phyloP scores from a whole-genome alignment of 2,329 filamentous ascomycete species.

The Colletotrichum melonis region DNA sequence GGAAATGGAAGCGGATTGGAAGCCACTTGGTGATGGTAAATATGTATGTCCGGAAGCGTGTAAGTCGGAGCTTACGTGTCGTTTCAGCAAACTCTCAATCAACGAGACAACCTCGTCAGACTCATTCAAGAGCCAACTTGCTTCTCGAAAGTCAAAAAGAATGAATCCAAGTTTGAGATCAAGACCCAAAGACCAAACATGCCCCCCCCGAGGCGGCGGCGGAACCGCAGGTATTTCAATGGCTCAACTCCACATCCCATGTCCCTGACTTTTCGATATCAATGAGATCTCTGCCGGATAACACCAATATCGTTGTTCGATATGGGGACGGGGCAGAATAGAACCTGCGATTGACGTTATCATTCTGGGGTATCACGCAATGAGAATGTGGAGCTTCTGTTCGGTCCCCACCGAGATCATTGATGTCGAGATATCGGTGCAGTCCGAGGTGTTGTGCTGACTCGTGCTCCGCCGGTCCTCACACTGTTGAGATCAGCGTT shows the following conservation, averaged over 20 bases:
- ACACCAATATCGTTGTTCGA: conserved; percentile 4
- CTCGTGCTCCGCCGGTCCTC: not conserved
- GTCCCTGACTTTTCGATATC: not conserved
- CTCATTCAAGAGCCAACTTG: not conserved
- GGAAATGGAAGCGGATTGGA: not conserved
- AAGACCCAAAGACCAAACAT: not conserved
- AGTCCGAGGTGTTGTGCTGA: conserved; percentile 20
- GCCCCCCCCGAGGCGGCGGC: not conserved
- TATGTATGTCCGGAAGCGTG: not conserved
- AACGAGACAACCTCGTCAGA: not conserved
- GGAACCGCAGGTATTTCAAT: conserved; percentile 11
- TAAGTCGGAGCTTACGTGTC: not conserved
- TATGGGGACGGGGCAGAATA: conserved; percentile 14
- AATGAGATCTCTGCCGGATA: not conserved
- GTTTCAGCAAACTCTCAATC: not conserved
- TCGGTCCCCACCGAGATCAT: conserved; percentile 25
- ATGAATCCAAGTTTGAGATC: not conserved
- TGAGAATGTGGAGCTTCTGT: conserved; percentile 12
- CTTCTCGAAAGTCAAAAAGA: not conserved
- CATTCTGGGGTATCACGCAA: conserved; percentile 26
- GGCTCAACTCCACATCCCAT: not conserved
- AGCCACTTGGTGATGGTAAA: not conserved
- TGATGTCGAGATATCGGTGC: conserved; percentile 23
- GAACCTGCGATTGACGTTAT: conserved; percentile 26
- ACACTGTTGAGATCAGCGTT: not conserved